Conservation (phyloP, 1,284 basidiomycete genomes). For the Coniophora puteana region DNA sequence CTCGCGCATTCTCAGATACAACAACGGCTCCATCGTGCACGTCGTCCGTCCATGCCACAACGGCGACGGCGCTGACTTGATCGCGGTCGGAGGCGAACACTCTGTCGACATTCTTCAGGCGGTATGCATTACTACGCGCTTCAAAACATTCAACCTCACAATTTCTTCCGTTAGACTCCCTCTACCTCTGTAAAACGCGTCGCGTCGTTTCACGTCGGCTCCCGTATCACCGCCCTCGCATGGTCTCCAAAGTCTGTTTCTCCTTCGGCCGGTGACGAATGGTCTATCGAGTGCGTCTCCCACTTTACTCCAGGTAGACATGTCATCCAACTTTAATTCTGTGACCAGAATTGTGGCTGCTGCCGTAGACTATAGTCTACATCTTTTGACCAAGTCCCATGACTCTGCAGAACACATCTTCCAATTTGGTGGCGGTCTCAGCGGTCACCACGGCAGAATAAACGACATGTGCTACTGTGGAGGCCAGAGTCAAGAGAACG, state of each 20-base stretch:
- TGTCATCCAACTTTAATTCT: slow-evolving; percentile 4
- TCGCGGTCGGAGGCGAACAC: slow-evolving; percentile 70
- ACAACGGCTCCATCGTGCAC: slow-evolving; percentile 55
- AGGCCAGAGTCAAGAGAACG: slow-evolving; percentile 58
- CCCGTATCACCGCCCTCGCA: slow-evolving; percentile 67
- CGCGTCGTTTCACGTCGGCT: slow-evolving; percentile 73
- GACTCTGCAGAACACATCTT: slow-evolving; percentile 51
- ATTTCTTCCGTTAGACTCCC: slow-evolving; percentile 28
- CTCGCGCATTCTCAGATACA: slow-evolving; percentile 37
- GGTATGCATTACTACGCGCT: slow-evolving; percentile 33
- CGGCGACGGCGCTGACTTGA: slow-evolving; percentile 60
- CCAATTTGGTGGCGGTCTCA: slow-evolving; percentile 71
- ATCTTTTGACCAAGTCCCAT: slow-evolving; percentile 58
- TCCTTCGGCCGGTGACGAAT: slow-evolving; percentile 57
- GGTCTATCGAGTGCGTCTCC: slow-evolving; percentile 63
- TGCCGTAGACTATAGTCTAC: slow-evolving; percentile 62
- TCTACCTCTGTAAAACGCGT: slow-evolving; percentile 43
- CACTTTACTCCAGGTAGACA: not conserved
- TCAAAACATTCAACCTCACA: slow-evolving; percentile 8
- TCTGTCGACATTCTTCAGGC: slow-evolving; percentile 66
- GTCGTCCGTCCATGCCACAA: slow-evolving; percentile 58
- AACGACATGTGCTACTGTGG: slow-evolving; percentile 77
- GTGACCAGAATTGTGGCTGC: slow-evolving; percentile 59
- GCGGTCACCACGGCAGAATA: slow-evolving; percentile 70
- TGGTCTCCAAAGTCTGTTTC: slow-evolving; percentile 71